Base-by-base conservation (phyloP, 139 green algal species). In the Tetraselmis striata region DNA sequence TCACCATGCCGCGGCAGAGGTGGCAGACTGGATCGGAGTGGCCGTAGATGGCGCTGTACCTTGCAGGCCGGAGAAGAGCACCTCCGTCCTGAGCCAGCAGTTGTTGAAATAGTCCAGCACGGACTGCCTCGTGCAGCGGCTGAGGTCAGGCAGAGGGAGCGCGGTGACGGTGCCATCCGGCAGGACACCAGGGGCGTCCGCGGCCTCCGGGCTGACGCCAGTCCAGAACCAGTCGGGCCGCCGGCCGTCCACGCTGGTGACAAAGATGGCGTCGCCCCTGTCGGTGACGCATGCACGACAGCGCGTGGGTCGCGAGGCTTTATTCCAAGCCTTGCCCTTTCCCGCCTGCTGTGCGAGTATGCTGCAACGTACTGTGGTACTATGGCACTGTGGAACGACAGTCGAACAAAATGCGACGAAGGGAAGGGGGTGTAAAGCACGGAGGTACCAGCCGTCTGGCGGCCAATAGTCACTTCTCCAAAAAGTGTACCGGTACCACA, bases 41-140 rank as follows among this genome's bases (percentile, higher is more conserved):
- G 45, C 45, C 11, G 45, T 67, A 67, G 45, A 5, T 67, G 30
- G 29, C 28, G 1, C 31, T n/a, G n/a, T n/a, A 81, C 83, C 81
- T 80, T 85, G 77, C 77, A 90, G 77, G 27, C 81, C 80, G 1
- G 77, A 85, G 83, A 92, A 89, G 31, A 93, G 85, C 59, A 93
- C 86, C 86, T 95, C 92, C 0, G 89, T 94, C n/a, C 90, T 79
- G 29, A 85, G 85, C 92, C 92, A 96, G 24, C 29, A 80, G 89
- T 96, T 96, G 84, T 95, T 86, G 77, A 96, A 96, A 85, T 95
- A 95, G 78, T 94, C 92, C 2, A 96, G 84, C 29, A 93, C 82
- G 29, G 86, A 59, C 84, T 95, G 86, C 2, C 89, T 85, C 0
- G 85, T 93, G 77, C 76, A 87, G 59, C 31, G 86, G 31, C 26